These are phyloP conservation scores for Starmerella vaccinii DNA, from an alignment of 805 yeast species.

Conservation along the genomic window DNA sequence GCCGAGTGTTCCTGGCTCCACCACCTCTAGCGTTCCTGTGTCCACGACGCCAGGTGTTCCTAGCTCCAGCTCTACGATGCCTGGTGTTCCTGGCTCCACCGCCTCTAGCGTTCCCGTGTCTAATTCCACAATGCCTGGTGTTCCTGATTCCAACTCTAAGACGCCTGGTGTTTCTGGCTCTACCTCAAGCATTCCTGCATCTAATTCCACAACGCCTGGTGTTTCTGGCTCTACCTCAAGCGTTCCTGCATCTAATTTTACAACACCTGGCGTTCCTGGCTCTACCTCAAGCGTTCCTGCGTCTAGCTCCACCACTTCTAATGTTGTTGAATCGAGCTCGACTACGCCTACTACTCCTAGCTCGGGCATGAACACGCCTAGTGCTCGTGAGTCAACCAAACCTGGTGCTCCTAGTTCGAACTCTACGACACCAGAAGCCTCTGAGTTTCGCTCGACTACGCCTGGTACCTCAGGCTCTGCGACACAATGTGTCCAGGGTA, in stretches of 20 bases:
- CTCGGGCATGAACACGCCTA: neutral
- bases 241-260: neutral
- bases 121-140: neutral
- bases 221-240: constrained; percentile 18
- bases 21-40: neutral
- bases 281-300: neutral
- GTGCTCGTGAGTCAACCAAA: neutral
- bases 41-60: constrained; percentile 24
- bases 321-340: constrained; percentile 20
- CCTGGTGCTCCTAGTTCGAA: neutral
- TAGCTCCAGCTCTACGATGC: neutral
- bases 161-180: constrained; percentile 23
- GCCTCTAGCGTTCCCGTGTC: neutral
- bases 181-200: neutral
- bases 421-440: neutral
- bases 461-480: no score
- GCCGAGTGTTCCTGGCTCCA: neutral
- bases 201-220: neutral
- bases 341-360: neutral
- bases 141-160: constrained; percentile 7
- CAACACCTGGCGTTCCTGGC: constrained; percentile 24
- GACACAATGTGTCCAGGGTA: no score
- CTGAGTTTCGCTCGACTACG: no score
- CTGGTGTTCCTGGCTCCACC: neutral
- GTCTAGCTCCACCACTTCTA: constrained; percentile 20